Percentiles rank a stretch among this genome's conserved stretches.
Evolutionary conservation across 208 protist species (phyloP).

Genomic region (Trichomonas vaginalis): DNA sequence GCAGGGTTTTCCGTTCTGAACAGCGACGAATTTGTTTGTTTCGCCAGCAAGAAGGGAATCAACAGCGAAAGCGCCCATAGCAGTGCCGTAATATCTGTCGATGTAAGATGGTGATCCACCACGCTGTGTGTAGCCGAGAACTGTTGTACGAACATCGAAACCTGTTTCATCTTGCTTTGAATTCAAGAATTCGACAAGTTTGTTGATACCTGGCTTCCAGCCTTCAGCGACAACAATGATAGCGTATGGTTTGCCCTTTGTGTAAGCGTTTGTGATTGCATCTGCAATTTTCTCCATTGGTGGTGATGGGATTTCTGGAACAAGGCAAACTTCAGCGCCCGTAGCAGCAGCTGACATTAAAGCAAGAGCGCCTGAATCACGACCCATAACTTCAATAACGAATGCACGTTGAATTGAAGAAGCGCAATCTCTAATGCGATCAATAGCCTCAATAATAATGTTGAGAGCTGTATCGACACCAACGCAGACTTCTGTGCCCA

Average conservation of each 20-base stretch:
- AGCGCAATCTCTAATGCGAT: neutral
- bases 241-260: neutral
- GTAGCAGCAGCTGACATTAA: neutral
- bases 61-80: neutral
- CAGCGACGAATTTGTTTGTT: neutral
- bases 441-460: conserved; percentile 10
- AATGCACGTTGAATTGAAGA: conserved; percentile 13
- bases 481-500: neutral
- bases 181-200: neutral
- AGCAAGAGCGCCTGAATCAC: neutral
- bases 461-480: neutral
- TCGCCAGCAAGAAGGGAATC: neutral
- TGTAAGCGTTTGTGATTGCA: neutral
- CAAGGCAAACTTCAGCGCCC: neutral
- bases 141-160: neutral
- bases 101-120: neutral
- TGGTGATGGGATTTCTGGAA: neutral
- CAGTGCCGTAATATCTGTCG: neutral
- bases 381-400: neutral
- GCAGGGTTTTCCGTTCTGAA: neutral
- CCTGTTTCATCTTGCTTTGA: neutral
- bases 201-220: neutral
- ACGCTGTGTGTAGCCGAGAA: neutral
- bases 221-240: conserved; percentile 2
- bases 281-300: conserved; percentile 15